These are phyloP conservation scores for Pyrus hybrid DNA, from an alignment of 331 rosid genomes.

Conservation along the genomic window DNA sequence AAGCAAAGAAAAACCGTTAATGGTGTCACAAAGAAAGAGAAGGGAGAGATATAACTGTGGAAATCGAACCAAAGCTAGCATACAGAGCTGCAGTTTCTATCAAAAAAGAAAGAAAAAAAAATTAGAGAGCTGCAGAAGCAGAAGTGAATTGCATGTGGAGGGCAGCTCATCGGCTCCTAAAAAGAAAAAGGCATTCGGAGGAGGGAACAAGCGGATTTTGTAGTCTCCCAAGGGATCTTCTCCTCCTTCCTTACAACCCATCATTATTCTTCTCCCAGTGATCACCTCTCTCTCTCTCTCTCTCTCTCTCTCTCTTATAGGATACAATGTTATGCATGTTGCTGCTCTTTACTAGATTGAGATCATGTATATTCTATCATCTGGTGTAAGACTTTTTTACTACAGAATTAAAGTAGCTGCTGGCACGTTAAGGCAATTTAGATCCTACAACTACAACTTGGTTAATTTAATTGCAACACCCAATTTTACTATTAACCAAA, in stretches of 20 bases:
- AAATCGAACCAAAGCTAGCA: neutral
- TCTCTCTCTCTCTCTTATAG: neutral
- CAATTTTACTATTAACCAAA: neutral
- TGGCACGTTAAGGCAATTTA: constrained; percentile 5
- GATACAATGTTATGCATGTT: neutral
- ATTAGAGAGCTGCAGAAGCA: neutral
- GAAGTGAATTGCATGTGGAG: constrained; percentile 68
- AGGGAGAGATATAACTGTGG: constrained; percentile 6
- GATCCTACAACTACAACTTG: neutral
- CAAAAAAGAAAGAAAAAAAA: neutral
- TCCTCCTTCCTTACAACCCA: constrained; percentile 52
- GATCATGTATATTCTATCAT: neutral
- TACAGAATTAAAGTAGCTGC: neutral
- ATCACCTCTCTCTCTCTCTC: neutral
- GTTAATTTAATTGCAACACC: neutral
- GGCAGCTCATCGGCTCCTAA: constrained; percentile 50
- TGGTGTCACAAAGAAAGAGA: constrained; percentile 25
- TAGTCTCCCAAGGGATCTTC: constrained; percentile 93
- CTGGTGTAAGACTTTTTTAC: neutral
- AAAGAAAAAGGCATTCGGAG: constrained; percentile 29
- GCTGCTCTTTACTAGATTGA: constrained; percentile 1
- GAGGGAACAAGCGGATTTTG: constrained; percentile 93
- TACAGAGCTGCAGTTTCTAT: neutral
- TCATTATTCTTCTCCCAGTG: constrained; percentile 43
- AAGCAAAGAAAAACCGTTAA: constrained; percentile 27